Conservation (phyloP, 495 filamentous ascomycete genomes). For the Trichodelitschia bisporula region DNA sequence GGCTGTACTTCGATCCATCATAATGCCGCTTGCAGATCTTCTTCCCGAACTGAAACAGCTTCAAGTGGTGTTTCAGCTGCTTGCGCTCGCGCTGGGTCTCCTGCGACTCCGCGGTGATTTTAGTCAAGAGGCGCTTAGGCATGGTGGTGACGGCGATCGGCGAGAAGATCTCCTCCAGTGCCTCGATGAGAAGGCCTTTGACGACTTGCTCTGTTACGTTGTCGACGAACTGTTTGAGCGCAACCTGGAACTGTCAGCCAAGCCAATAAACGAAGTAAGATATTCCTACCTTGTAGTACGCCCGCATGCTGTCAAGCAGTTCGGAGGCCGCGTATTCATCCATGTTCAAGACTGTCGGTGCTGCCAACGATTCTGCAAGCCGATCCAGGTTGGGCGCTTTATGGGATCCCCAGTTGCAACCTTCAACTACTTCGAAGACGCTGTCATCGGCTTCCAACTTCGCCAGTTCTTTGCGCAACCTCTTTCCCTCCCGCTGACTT, state of each 20-base stretch:
- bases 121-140: background rate
- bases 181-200: slow-evolving; percentile 16
- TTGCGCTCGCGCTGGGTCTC: background rate
- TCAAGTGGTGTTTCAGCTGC: background rate
- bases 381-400: background rate
- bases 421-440: too few relatives aligned
- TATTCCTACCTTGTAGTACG: slow-evolving; percentile 3
- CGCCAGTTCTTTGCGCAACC: background rate
- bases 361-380: background rate
- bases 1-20: too few relatives aligned
- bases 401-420: background rate
- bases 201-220: slow-evolving; percentile 22
- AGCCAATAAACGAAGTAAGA: background rate
- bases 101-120: background rate
- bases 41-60: background rate
- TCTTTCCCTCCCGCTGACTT: background rate
- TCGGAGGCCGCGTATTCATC: slow-evolving; percentile 1
- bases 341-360: background rate
- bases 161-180: slow-evolving; percentile 14
- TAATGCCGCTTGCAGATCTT: background rate
- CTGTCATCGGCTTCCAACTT: too few relatives aligned
- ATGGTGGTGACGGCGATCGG: slow-evolving; percentile 3
- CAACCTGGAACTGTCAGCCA: slow-evolving; percentile 1
- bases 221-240: slow-evolving; percentile 29
- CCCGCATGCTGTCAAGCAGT: slow-evolving; percentile 2